Evolutionary conservation across 768 basidiomycete species (phyloP), one percentile per base, ranked within the genome.

Genomic region (Boletus sensibilis): DNA sequence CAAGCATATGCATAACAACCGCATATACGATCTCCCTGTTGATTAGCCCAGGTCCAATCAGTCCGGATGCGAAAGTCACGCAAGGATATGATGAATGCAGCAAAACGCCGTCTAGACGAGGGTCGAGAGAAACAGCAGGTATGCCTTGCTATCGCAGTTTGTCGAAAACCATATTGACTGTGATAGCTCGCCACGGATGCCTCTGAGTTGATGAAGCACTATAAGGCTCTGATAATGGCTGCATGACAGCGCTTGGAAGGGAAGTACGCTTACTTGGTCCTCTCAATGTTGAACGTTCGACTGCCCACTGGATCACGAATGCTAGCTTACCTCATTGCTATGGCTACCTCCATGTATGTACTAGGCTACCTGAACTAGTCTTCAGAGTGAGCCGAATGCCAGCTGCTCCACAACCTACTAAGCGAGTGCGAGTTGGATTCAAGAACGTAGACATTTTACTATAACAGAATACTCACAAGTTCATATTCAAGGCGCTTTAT

Each of bases 401-500:
- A 14, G 16, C 6, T 48, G 21, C 11, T 25, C 33, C 41, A 33
- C 34, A 35, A 35, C 35, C 67, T 68, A 68, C 67, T 70, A 34
- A 50, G 59, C 51, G 11, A 43, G 46, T 18, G 40, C 34, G 35
- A 50, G 20, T 27, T 63, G 21, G 59, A 43, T 35, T 50, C 47
- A 20, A 4, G 20, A 31, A 27, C 11, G 8, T 11, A 34, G 16
- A 42, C 14, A 37, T 29, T 34, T n/a, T 34, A 29, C 3, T 31
- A 12, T 27, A 12, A 27, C 25, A 38, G 3, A 18, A 38, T 39
- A 60, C 80, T 74, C 65, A 84, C 82, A 60, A 84, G 75, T 64
- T 84, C 83, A 43, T 62, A 71, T 9, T 74, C 68, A 7, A 75
- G 76, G 55, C 78, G 75, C 42, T 70, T 71, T 5, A 77, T 50